Base-by-base conservation (phyloP, 108 stramenopile genomes). In the Nitzschia palea region DNA sequence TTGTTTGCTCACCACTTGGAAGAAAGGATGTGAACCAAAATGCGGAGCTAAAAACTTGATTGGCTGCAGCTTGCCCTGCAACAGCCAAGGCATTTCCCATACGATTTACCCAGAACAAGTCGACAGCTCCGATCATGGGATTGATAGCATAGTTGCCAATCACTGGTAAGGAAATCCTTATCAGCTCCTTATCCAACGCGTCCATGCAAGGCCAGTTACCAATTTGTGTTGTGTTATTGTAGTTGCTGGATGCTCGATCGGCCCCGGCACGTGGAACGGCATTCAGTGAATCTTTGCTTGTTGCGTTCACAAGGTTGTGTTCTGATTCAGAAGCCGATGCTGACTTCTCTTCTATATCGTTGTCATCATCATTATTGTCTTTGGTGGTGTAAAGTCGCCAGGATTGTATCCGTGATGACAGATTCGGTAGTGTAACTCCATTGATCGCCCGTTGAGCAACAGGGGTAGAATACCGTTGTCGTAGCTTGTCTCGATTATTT, bases 41-140 rank as follows among this genome's bases (percentile, higher is more conserved):
- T 17, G 85, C 85, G 2, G 80, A 77, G 30, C 56, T 74, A 55
- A 96, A 96, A 2, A 93, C 88, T 69, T 96, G 95, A 65, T 96
- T 96, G 17, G 92, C 91, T 15, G 95, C 95, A 2, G 88, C 87
- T 57, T 94, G 92, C 9, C 91, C 95, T 1, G 95, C 95, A 29
- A 96, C 84, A 5, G 95, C 92, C 69, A 94, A 54, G 5, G 92
- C 87, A 76, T 92, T 89, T n/a, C 89, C 86, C 95, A 96, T 88
- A 1, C 89, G 77, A 76, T 93, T 93, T 36, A 96, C 89, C 90
- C 90, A 96, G 64, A 96, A 94, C 42, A 93, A 56, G 55, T 96
- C 95, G 4, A 92, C 88, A 8, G 92, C 88, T 2, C 90, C 90
- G 48, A 94, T 82, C 28, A 96, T 45, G 0, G 95, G 95, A 67